Evolutionary conservation across 2,329 filamentous ascomycete genomes (phyloP).

Genomic region (Penicillium sp.): DNA sequence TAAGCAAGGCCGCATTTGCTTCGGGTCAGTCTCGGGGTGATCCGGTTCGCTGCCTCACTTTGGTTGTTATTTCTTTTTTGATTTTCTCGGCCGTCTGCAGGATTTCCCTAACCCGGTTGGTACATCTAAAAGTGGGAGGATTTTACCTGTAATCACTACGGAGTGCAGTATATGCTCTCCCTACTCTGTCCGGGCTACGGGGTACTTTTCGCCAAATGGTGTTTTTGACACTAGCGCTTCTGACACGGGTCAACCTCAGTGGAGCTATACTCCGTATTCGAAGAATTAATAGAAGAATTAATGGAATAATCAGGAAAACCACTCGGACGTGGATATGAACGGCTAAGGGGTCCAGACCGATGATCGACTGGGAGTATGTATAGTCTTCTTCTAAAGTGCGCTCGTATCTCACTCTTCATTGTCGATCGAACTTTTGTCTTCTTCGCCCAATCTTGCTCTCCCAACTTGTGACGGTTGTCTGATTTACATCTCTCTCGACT

Average conservation of each 20-base stretch:
- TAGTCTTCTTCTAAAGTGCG: neutral
- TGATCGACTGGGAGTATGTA: neutral
- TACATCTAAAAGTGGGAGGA: neutral
- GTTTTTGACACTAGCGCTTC: neutral
- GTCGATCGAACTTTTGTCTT: slow-evolving; percentile 17
- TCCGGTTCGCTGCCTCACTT: slow-evolving; percentile 46
- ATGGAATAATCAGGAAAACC: neutral
- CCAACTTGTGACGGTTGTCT: slow-evolving; percentile 10
- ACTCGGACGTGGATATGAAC: neutral
- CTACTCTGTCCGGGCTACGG: neutral
- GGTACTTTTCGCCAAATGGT: neutral
- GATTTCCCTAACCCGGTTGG: slow-evolving; percentile 5
- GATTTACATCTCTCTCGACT: neutral
- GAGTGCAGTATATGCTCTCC: too few relatives aligned
- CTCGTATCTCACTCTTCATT: slow-evolving; percentile 15
- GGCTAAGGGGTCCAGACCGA: slow-evolving; percentile 4
- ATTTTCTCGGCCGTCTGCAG: slow-evolving; percentile 10
- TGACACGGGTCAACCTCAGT: neutral
- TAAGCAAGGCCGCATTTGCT: slow-evolving; percentile 13
- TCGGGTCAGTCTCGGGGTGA: slow-evolving; percentile 25
- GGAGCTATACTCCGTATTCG: neutral
- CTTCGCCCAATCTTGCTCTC: slow-evolving; percentile 18
- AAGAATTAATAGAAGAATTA: neutral
- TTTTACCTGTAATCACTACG: neutral
- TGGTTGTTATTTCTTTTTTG: slow-evolving; percentile 18